Evolutionary conservation across 176 grass and related monocot genomes (phyloP), one percentile per base, ranked within the genome.

Genomic region (Guadua angustifolia): DNA sequence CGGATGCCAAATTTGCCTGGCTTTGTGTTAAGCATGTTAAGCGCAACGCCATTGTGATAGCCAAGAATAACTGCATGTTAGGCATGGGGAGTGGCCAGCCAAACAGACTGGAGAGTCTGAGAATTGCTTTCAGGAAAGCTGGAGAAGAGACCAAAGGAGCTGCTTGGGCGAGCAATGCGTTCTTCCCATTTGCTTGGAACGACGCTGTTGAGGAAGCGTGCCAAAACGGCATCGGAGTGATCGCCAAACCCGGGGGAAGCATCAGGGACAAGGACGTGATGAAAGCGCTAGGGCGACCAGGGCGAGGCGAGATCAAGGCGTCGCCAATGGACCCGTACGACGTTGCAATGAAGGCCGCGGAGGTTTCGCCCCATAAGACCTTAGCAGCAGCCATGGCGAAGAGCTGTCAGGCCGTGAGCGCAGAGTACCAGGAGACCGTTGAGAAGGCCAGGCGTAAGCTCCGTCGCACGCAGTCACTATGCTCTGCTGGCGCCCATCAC

Each of bases 121-220:
- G 95, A 25, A 88, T 98, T 46, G 95, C 95, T 36, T 95, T 98
- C 77, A 82, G 70, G 57, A 98, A 98, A 86, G 95, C 93, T 4
- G 95, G 95, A 44, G 93, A 95, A 78, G 93, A 85, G 38, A 93
- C 91, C 32, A 95, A 93, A 75, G 95, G 93, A 75, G 93, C 91
- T 57, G 89, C 95, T 72, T 46, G 95, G 64, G 95, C 95, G 3
- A 98, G 95, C 65, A 93, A 98, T 29, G 95, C 95, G 13, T 98
- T 95, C 71, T 98, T 98, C 91, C 93, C 95, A 8, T 98, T 98
- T 35, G 95, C 95, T n/a, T 98, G 95, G 95, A 98, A 95, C 10
- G 95, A 98, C n/a, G 95, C 95, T 0, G 93, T 95, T n/a, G 93
- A 98, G 74, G 95, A 93, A 83, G 93, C 95, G 73, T 98, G 95